These are phyloP conservation scores for Eimeria sp. DNA, from an alignment of 169 alveolate species.

Conservation along the genomic window DNA sequence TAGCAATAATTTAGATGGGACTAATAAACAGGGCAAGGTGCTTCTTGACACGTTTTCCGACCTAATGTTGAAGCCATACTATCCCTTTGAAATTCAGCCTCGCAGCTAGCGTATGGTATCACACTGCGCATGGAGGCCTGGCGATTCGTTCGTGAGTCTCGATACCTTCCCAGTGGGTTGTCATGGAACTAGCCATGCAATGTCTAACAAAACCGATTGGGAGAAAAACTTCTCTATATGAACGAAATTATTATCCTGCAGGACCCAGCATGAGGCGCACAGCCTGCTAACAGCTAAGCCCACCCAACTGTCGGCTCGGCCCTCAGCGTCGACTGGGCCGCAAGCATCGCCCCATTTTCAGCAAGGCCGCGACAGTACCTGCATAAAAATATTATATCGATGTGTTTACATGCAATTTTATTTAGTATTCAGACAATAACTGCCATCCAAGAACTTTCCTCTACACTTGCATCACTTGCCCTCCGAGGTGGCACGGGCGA, in stretches of 20 bases:
- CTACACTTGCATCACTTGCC: not conserved
- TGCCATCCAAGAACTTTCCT: not conserved
- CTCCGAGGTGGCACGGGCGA: slow-evolving; percentile 20
- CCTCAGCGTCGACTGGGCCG: slow-evolving; percentile 27
- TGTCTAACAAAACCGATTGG: not conserved
- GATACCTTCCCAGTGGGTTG: not conserved
- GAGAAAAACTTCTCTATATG: not conserved
- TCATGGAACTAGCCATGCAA: not conserved
- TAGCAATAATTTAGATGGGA: not conserved
- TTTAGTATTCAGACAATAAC: not conserved
- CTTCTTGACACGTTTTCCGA: not conserved
- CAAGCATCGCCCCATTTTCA: not conserved
- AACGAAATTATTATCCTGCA: not conserved
- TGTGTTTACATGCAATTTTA: slow-evolving; percentile 2
- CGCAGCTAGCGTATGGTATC: slow-evolving; percentile 3
- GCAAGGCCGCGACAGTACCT: not conserved
- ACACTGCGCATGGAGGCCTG: not conserved
- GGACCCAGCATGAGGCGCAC: not conserved
- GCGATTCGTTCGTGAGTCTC: not conserved
- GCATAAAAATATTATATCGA: not conserved
- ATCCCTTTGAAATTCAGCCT: not conserved
- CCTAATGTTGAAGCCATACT: not conserved
- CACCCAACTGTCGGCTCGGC: slow-evolving; percentile 16
- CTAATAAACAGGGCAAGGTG: not conserved
- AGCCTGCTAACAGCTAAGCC: slow-evolving; percentile 4